A percentile compares a stretch with the other conserved stretches of the same genome.
Evolutionary conservation across 805 yeast species (phyloP).

Genomic region (Scheffersomyces coipomensis): DNA sequence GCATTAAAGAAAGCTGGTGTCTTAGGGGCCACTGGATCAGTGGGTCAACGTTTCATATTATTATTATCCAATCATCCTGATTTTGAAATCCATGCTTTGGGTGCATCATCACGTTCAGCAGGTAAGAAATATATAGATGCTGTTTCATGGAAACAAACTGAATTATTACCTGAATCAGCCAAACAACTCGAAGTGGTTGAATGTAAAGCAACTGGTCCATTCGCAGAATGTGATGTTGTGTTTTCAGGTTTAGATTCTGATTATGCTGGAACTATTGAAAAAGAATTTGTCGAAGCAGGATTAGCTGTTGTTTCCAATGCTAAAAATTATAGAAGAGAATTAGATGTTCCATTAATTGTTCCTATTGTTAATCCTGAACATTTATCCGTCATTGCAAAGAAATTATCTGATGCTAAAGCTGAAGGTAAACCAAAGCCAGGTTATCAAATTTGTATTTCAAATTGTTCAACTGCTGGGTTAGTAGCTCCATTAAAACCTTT

Average conservation of each 20-base stretch:
- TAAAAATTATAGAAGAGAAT: constrained; percentile 87
- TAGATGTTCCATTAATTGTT: constrained; percentile 87
- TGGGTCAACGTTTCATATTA: constrained; percentile 92
- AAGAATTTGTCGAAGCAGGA: constrained; percentile 78
- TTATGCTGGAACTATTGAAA: constrained; percentile 89
- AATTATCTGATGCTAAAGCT: constrained; percentile 52
- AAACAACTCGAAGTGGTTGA: constrained; percentile 66
- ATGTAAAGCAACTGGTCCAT: constrained; percentile 68
- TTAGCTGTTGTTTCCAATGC: constrained; percentile 90
- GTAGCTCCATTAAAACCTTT: constrained; percentile 97
- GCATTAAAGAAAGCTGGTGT: constrained; percentile 69
- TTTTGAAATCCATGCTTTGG: constrained; percentile 78
- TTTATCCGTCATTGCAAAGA: constrained; percentile 65
- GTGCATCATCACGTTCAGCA: constrained; percentile 93
- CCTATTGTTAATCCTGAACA: constrained; percentile 96
- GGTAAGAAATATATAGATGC: constrained; percentile 86
- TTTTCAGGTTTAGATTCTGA: constrained; percentile 94
- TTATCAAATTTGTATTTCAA: constrained; percentile 89
- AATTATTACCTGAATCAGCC: constrained; percentile 69
- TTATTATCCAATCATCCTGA: constrained; percentile 85
- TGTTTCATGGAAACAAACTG: constrained; percentile 91
- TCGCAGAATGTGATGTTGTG: constrained; percentile 88
- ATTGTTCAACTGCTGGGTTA: constrained; percentile 97
- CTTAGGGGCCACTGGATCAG: constrained; percentile 96
- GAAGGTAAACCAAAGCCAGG: constrained; percentile 66